Base-by-base conservation (phyloP, 2,329 filamentous ascomycete species). In the Cryphonectria parasitica region DNA sequence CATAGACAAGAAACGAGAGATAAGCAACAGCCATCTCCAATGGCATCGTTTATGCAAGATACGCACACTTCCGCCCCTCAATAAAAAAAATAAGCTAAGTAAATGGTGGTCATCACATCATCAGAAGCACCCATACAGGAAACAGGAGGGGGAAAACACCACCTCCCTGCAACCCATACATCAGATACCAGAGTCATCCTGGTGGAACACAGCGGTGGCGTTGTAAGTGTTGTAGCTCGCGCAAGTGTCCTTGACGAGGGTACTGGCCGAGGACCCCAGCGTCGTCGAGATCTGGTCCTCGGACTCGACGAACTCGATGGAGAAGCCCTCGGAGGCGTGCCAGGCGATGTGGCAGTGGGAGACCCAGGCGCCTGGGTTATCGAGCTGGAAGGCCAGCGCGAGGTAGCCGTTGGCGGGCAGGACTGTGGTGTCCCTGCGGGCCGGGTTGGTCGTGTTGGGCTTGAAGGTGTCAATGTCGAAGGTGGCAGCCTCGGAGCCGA, bases 261-360 rank as follows among this genome's bases (percentile, higher is more conserved):
- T 52, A 28, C 36, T 19, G 1, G 64, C 69, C 1, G 36, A 39
- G 17, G 71, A 58, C n/a, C 62, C 56, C 4, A 75, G 39, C 7
- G 43, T 67, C 1, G 54, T 34, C 5, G 52, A 19, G 66, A 67
- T 67, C 17, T 25, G 8, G n/a, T n/a, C 19, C 39, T 39, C 52
- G 6, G 39, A 41, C 54, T 67, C 66, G 52, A 67, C 36, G n/a
- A 67, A 67, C 25, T 67, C 45, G 7, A 67, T 43, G 4, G 45
- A 58, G 31, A 87, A 79, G 54, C 83, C 84, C 70, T 80, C 79
- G 62, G 76, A 76, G 22, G 83, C 78, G 73, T 87, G 84, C 83
- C 80, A 83, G 34, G 80, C 78, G 71, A 83, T 82, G 73, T 83
- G 81, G 75, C 80, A 82, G 71, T 83, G 81, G 75, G 82, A 76